Conservation (phyloP, 352 stramenopile genomes). For the Phytopythium oedochilum region DNA sequence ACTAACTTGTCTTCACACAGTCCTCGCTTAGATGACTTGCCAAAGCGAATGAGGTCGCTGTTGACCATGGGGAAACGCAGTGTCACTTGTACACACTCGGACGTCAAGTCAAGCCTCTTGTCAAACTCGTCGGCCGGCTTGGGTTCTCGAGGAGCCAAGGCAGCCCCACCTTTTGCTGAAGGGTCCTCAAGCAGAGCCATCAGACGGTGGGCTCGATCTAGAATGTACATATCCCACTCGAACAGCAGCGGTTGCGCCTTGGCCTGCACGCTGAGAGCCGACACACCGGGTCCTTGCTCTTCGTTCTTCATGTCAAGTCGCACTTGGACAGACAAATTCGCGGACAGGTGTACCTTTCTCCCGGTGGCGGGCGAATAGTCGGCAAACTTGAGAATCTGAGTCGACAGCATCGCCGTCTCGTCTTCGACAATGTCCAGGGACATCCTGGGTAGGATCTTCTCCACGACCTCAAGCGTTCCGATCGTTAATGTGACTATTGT, state of each 20-base stretch:
- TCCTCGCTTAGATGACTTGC: conserved; percentile 65
- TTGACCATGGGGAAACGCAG: conserved; percentile 83
- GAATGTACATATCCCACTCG: conserved; percentile 86
- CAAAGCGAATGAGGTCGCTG: conserved; percentile 81
- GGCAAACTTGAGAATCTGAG: conserved; percentile 50
- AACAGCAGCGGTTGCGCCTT: conserved; percentile 72
- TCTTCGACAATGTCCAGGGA: conserved; percentile 64
- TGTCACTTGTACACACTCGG: conserved; percentile 65
- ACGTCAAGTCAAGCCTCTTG: conserved; percentile 65
- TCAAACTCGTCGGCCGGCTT: conserved; percentile 18
- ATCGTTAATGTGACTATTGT: conserved; percentile 47
- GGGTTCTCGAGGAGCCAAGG: conserved; percentile 1
- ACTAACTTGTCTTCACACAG: conserved; percentile 81
- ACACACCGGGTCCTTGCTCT: conserved; percentile 17
- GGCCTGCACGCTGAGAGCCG: conserved; percentile 54
- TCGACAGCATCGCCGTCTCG: conserved; percentile 56
- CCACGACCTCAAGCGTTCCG: conserved; percentile 55
- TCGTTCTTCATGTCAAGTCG: conserved; percentile 51
- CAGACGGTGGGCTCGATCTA: conserved; percentile 69
- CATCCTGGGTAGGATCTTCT: conserved; percentile 75
- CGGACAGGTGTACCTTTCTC: conserved; percentile 55
- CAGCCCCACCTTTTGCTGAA: conserved; percentile 11
- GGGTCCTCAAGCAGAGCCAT: conserved; percentile 72
- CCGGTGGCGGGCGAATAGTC: conserved; percentile 54
- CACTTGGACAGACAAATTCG: conserved; percentile 63